phyloP scores from a whole-genome alignment of 2,329 filamentous ascomycete genomes.

The Westerdykella ornata region DNA sequence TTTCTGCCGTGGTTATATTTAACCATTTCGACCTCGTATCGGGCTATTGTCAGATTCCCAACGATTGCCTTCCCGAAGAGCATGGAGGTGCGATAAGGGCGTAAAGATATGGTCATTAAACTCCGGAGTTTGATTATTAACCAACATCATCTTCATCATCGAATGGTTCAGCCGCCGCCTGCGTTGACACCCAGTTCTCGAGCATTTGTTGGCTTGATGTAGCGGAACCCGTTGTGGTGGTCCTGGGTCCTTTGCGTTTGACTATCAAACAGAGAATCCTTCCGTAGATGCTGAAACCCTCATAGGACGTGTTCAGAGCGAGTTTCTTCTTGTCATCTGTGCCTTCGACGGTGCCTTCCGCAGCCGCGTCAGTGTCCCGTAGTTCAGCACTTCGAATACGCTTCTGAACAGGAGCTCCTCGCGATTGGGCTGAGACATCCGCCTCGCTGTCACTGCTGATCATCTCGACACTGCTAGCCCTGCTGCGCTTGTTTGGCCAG shows the following conservation, averaged over 20 bases:
- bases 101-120: conserved; percentile 1
- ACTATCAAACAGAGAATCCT: conserved; percentile 87
- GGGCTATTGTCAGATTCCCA: conserved; percentile 5
- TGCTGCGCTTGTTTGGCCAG: conserved; percentile 13
- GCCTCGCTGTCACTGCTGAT: conserved; percentile 22
- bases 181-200: conserved; percentile 40
- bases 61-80: conserved; percentile 3
- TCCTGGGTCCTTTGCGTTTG: conserved; percentile 53
- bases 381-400: conserved; percentile 18
- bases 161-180: conserved; percentile 33
- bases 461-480: conserved; percentile 10
- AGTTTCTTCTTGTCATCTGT: conserved; percentile 93
- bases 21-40: conserved; percentile 9
- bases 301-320: conserved; percentile 77
- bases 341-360: conserved; percentile 32
- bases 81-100: conserved; percentile 2
- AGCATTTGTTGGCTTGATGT: conserved; percentile 36
- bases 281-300: conserved; percentile 93
- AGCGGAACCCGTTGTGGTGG: conserved; percentile 12
- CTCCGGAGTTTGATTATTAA: conserved; percentile 10
- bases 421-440: conserved; percentile 29
- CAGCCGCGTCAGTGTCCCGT: conserved; percentile 15
- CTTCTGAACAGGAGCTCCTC: conserved; percentile 13
- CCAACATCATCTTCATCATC: conserved; percentile 32
- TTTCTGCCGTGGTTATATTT: conserved; percentile 12